A percentile compares a stretch with the other conserved stretches of the same genome.
phyloP scores from a whole-genome alignment of 192 early-diverging fungal species.

The Mortierella antarctica region DNA sequence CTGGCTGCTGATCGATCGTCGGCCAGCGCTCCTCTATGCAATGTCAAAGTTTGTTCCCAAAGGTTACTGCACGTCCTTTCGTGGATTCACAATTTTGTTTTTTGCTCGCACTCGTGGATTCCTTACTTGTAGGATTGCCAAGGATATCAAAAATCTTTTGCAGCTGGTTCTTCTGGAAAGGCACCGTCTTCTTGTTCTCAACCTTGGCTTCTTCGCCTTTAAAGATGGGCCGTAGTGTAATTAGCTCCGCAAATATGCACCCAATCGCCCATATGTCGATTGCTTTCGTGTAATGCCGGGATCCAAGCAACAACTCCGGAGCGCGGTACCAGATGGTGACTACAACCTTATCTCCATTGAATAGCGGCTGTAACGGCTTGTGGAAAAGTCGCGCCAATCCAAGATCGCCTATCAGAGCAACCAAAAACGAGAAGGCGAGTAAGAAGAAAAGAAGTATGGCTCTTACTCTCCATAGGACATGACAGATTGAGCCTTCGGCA shows the following conservation, averaged over 20 bases:
- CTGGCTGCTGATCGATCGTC: constrained; percentile 76
- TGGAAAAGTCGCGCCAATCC: constrained; percentile 88
- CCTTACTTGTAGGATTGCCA: constrained; percentile 80
- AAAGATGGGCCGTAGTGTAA: constrained; percentile 84
- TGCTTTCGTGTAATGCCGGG: constrained; percentile 89
- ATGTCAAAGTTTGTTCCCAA: constrained; percentile 10
- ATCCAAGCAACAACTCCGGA: constrained; percentile 90
- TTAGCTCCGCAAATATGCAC: constrained; percentile 95
- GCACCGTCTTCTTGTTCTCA: constrained; percentile 82
- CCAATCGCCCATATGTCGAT: constrained; percentile 85
- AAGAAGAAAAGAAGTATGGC: not conserved
- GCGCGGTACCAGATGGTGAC: constrained; percentile 99
- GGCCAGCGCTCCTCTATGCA: constrained; percentile 78
- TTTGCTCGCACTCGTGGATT: constrained; percentile 1
- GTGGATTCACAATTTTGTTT: not conserved
- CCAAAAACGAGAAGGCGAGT: not conserved
- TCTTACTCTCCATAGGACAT: not conserved
- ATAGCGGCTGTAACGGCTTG: constrained; percentile 79
- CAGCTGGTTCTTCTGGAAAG: constrained; percentile 89
- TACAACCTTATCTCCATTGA: constrained; percentile 86
- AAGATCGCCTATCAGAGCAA: constrained; percentile 76
- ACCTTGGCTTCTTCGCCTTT: constrained; percentile 92
- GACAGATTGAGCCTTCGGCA: not conserved
- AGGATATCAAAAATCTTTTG: constrained; percentile 87
- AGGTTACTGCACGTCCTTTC: no score